Conservation (phyloP, 2,329 filamentous ascomycete species). For the Stagonosporopsis rhizophila region DNA sequence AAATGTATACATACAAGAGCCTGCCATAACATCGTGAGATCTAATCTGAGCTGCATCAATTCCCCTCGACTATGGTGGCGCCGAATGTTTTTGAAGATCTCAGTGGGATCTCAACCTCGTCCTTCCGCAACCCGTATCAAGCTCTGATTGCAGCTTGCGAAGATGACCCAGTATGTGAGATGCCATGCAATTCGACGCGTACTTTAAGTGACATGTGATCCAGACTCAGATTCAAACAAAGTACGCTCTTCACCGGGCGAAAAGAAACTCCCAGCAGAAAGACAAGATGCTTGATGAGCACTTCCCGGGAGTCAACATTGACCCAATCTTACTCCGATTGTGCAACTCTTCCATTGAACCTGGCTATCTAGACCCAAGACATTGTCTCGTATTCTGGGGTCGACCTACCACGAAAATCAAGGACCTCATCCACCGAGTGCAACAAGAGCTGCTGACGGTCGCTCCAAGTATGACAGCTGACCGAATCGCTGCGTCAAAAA, state of each 20-base stretch:
- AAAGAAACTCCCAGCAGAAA: slow-evolving; percentile 78
- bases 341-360: slow-evolving; percentile 69
- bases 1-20: slow-evolving; percentile 3
- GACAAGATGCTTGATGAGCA: slow-evolving; percentile 72
- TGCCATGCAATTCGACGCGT: neutral
- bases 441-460: slow-evolving; percentile 67
- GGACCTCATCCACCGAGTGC: slow-evolving; percentile 71
- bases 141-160: slow-evolving; percentile 73
- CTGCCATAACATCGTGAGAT: neutral
- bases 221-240: slow-evolving; percentile 72
- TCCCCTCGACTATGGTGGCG: slow-evolving; percentile 23
- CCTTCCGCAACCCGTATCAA: slow-evolving; percentile 75
- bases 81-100: slow-evolving; percentile 49
- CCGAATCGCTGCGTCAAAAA: neutral
- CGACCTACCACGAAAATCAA: slow-evolving; percentile 77
- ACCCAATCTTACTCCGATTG: slow-evolving; percentile 76
- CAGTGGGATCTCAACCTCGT: slow-evolving; percentile 45
- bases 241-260: slow-evolving; percentile 76
- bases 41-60: neutral
- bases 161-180: slow-evolving; percentile 67
- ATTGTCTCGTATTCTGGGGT: slow-evolving; percentile 90
- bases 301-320: slow-evolving; percentile 76
- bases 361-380: slow-evolving; percentile 74
- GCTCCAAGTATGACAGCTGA: slow-evolving; percentile 69
- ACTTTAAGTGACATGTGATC: neutral